Evolutionary conservation across 2,329 filamentous ascomycete species (phyloP), one percentile per base, ranked within the genome.

Genomic region (Colletotrichum viniferum): DNA sequence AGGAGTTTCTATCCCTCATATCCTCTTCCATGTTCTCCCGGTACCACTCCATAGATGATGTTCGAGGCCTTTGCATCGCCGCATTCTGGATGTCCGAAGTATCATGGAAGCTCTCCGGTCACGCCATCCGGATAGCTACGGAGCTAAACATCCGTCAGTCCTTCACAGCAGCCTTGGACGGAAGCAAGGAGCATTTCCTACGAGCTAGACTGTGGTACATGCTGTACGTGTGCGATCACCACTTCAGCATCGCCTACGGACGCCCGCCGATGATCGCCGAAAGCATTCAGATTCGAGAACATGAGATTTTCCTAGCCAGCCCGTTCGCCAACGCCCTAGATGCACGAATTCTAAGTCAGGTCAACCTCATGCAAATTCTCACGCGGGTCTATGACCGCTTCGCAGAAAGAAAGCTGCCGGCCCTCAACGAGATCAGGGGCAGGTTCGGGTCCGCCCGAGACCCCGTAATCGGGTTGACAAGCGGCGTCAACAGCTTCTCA

Each of bases 81-180:
- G 90, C 91, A 2, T 93, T 93, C 78, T 93, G 91, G 91, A 83
- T 93, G 4, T 89, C 90, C 4, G 90, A 93, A 6, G 83, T 91
- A 3, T 90, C 88, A 12, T 91, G 91, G 90, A 92, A 91, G 74
- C 83, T 93, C 2, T 90, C 89, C 1, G 90, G 91, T 2, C 88
- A 90, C 77, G 89, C 89, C 1, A 88, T 90, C 4, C 86, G 89
- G n/a, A 90, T 90, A 65, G 89, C 89, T 3, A 90, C 89, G 1
- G 89, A 91, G 78, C 80, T 91, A 66, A 88, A 88, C 38, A 83
- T 91, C 9, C 89, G 91, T 77, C 88, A 89, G 76, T 89, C 87
- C 55, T 90, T 89, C 73, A 84, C 86, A 32, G 86, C 86, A 76
- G 84, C 88, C 60, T 83, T 88, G 3, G 85, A 86, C 32, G 88